A percentile compares a stretch with the other conserved stretches of the same genome.
phyloP scores from a whole-genome alignment of 192 early-diverging fungal species.

The Mortierella antarctica region DNA sequence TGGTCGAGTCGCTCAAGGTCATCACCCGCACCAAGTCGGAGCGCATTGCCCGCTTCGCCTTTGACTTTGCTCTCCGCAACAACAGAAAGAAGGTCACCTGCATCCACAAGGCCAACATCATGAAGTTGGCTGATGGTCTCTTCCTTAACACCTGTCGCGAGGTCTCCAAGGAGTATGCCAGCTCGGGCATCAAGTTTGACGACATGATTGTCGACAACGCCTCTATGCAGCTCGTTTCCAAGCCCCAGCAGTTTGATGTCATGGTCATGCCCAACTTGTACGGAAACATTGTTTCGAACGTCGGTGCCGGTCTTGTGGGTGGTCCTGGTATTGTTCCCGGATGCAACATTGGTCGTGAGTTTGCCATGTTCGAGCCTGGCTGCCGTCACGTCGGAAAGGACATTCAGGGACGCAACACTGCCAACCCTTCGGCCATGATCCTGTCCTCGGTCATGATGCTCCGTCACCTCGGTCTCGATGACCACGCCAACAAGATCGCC shows the following conservation, averaged over 20 bases:
- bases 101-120: conserved; percentile 99
- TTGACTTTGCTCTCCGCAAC: conserved; percentile 98
- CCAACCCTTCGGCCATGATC: conserved; percentile 95
- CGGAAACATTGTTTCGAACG: conserved; percentile 99
- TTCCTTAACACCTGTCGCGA: conserved; percentile 97
- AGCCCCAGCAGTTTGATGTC: conserved; percentile 98
- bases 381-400: conserved; percentile 99
- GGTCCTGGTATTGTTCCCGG: conserved; percentile 97
- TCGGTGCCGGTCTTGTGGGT: conserved; percentile 96
- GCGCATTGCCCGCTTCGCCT: conserved; percentile 98
- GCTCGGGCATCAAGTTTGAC: conserved; percentile 89
- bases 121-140: conserved; percentile 99
- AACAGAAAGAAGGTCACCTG: conserved; percentile 97
- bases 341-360: conserved; percentile 97
- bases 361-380: conserved; percentile 97
- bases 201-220: conserved; percentile 99
- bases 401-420: conserved; percentile 93
- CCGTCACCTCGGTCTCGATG: conserved; percentile 90
- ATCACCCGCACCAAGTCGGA: conserved; percentile 97
- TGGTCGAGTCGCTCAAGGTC: conserved; percentile 99
- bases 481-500: conserved; percentile 92
- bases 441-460: conserved; percentile 96
- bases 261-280: conserved; percentile 99
- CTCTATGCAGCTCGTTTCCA: conserved; percentile 99
- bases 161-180: conserved; percentile 93